Base-by-base conservation (phyloP, 352 stramenopile species). In the Sclerospora graminicola region DNA sequence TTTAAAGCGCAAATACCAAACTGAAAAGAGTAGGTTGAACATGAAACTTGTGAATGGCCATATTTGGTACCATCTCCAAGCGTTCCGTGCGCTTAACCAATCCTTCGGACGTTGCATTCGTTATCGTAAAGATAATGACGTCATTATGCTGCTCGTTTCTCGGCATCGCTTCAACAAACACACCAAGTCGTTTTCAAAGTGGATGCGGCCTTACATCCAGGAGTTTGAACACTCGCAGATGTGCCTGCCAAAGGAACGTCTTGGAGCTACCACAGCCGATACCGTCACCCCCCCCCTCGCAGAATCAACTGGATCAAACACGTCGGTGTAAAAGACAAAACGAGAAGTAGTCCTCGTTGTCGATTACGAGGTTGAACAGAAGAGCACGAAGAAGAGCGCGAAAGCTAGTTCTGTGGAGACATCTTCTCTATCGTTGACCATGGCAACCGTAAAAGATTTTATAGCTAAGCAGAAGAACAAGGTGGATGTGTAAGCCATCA, bases 11-110 rank as follows among this genome's bases (percentile, higher is more conserved):
- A 53, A 80, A 40, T 91, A 91, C 24, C 80, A 92, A 54, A 76
- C 89, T 33, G 60, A 86, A 39, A 85, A 85, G 41, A 78, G 72
- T 28, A 48, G 51, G 4, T 47, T 75, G 18, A 70, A 89, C 38
- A 62, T 67, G 30, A 69, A 68, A 24, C 61, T 82, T 10, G 73
- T 88, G 13, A 83, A 78, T 13, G 81, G 81, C 11, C 57, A 66
- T 30, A 55, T 60, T 10, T 99, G 97, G 97, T 99, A 99, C 65
- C 81, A 88, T 18, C 84, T 99, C 26, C 94, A 98, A 57, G 95
- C 95, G 0, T 96, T 96, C 56, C 82, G 95, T n/a, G 95, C 95
- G 9, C 83, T 99, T 8, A 99, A 99, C 66, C 97, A 99, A 74
- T 95, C 96, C 8, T 77, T 99, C 13, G 97, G 97, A 1, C 82